These are phyloP conservation scores for Globisporangium carolinianum DNA, from an alignment of 352 stramenopile species.

Conservation along the genomic window DNA sequence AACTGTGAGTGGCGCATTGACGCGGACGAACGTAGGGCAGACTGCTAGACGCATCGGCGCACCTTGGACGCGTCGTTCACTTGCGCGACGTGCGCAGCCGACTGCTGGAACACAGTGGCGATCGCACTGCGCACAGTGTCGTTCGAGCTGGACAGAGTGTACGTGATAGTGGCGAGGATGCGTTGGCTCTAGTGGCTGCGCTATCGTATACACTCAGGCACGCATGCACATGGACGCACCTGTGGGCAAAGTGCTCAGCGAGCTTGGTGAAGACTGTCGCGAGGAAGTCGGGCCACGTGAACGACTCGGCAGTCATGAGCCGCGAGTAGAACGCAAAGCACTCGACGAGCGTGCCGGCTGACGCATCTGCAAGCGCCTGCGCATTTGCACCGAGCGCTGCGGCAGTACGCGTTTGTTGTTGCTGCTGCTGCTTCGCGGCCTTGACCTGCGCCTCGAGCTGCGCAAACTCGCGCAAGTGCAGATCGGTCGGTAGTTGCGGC, in stretches of 20 bases:
- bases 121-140: slow-evolving; percentile 29
- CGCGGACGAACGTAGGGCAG: no score
- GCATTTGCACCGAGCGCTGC: not conserved
- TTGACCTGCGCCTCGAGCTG: slow-evolving; percentile 59
- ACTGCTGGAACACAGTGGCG: slow-evolving; percentile 30
- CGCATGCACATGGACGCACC: slow-evolving; percentile 14
- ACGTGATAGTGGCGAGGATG: not conserved
- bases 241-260: slow-evolving; percentile 40
- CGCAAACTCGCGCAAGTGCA: slow-evolving; percentile 47
- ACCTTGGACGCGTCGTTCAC: slow-evolving; percentile 43
- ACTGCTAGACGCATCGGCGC: not conserved
- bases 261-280: slow-evolving; percentile 44
- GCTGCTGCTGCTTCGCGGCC: slow-evolving; percentile 20
- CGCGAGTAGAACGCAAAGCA: slow-evolving; percentile 46
- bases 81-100: slow-evolving; percentile 33
- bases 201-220: not conserved
- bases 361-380: slow-evolving; percentile 12
- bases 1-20: not conserved
- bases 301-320: slow-evolving; percentile 48
- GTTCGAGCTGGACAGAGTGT: slow-evolving; percentile 21
- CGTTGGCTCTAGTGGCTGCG: not conserved
- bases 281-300: slow-evolving; percentile 60
- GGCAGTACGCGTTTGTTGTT: slow-evolving; percentile 19
- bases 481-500: slow-evolving; percentile 22
- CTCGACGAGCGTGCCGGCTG: slow-evolving; percentile 25